These are phyloP conservation scores for Rhizomucor miehei DNA, from an alignment of 371 early-diverging fungal species.

Conservation along the genomic window DNA sequence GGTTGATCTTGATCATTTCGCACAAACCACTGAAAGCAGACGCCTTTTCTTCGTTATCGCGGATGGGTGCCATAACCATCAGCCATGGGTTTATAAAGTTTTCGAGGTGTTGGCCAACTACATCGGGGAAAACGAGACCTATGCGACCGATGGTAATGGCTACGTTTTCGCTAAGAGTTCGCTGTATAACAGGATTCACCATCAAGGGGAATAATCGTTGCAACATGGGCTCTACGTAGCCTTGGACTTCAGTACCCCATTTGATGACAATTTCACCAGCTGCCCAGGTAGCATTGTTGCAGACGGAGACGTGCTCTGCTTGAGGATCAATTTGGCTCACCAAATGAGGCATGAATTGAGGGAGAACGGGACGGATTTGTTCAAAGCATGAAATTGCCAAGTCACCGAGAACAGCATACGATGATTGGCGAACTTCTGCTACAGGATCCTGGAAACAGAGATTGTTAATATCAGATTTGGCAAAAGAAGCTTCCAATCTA, in stretches of 20 bases:
- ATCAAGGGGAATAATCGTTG: constrained; percentile 81
- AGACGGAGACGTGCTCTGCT: constrained; percentile 64
- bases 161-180: constrained; percentile 86
- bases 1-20: constrained; percentile 83
- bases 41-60: constrained; percentile 92
- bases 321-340: constrained; percentile 67
- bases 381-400: constrained; percentile 79
- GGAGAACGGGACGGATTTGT: constrained; percentile 68
- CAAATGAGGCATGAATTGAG: constrained; percentile 70
- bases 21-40: constrained; percentile 92
- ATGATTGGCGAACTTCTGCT: constrained; percentile 86
- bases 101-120: constrained; percentile 78
- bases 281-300: constrained; percentile 95
- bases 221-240: constrained; percentile 74
- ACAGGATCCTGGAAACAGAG: constrained; percentile 74
- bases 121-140: constrained; percentile 78
- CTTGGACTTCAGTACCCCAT: constrained; percentile 61
- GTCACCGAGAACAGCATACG: constrained; percentile 94
- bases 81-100: constrained; percentile 79
- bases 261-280: constrained; percentile 90
- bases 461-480: too few species aligned
- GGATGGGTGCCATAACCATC: constrained; percentile 61
- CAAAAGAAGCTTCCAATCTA: too few species aligned
- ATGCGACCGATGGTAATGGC: constrained; percentile 94
- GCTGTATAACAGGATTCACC: constrained; percentile 58